phyloP scores from a whole-genome alignment of 225 moss, liverwort and hornwort species.

The Physcomitrium patens region DNA sequence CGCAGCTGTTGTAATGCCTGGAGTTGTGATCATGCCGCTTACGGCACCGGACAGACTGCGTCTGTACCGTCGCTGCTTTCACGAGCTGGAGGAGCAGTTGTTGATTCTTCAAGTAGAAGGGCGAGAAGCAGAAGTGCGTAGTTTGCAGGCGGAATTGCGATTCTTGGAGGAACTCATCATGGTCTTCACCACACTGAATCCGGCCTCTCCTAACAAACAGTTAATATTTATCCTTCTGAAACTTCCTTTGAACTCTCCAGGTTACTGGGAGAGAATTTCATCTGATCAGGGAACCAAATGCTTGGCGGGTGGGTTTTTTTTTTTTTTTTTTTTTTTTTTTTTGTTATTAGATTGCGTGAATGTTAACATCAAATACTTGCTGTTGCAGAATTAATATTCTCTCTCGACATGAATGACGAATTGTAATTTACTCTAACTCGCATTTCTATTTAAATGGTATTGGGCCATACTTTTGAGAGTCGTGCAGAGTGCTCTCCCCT shows the following conservation, averaged over 20 bases:
- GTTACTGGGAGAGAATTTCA: slow-evolving; percentile 1
- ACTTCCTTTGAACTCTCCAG: background rate
- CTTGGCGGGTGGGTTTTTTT: background rate
- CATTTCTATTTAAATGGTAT: background rate
- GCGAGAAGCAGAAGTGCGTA: slow-evolving; percentile 36
- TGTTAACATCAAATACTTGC: too few relatives aligned
- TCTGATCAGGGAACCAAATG: background rate
- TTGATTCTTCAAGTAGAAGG: slow-evolving; percentile 45
- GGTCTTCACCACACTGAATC: slow-evolving; percentile 64
- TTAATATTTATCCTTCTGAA: slow-evolving; percentile 33
- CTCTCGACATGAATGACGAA: background rate
- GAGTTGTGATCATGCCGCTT: slow-evolving; percentile 46
- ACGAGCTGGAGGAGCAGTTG: slow-evolving; percentile 65
- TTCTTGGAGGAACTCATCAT: slow-evolving; percentile 72
- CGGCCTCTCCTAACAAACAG: slow-evolving; percentile 46
- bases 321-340: too few relatives aligned
- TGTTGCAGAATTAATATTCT: too few relatives aligned
- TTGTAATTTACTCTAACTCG: background rate
- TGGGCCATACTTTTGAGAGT: slow-evolving; percentile 30
- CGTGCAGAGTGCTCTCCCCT: slow-evolving; percentile 40
- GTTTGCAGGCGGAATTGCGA: slow-evolving; percentile 52
- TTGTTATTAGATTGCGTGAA: too few relatives aligned
- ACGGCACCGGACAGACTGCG: slow-evolving; percentile 61
- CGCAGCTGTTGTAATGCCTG: slow-evolving; percentile 47
- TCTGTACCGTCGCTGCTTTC: slow-evolving; percentile 62